A percentile compares a stretch with the other conserved stretches of the same genome.
Conservation (phyloP, 192 early-diverging fungal genomes). For the Kickxella alabastrina region DNA sequence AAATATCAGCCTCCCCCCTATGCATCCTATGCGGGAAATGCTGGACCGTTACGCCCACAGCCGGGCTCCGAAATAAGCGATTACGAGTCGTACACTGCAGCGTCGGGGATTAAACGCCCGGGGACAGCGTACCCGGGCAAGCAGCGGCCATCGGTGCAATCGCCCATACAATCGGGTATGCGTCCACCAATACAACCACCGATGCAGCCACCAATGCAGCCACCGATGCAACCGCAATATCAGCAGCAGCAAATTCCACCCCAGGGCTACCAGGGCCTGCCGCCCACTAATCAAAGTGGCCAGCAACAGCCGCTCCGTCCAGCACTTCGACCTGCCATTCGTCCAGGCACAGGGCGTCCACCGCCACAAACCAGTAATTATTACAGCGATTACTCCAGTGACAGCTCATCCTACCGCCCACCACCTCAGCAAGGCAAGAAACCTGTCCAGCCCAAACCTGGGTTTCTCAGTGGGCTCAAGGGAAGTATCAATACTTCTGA, state of each 20-base stretch:
- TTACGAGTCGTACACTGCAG: conserved; percentile 19
- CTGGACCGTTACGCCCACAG: conserved; percentile 13
- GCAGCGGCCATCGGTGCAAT: conserved; percentile 1
- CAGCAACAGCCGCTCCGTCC: conserved; percentile 12
- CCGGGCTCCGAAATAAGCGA: conserved; percentile 16
- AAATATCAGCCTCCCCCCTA: conserved; percentile 3
- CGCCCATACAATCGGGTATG: too few species aligned
- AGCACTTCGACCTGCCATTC: not conserved
- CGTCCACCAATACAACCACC: too few species aligned
- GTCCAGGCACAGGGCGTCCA: conserved; percentile 1
- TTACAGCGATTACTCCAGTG: conserved; percentile 12
- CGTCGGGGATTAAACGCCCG: not conserved
- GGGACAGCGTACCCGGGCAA: conserved; percentile 1
- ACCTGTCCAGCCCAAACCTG: not conserved
- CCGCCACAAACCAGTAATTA: conserved; percentile 1
- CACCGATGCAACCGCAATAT: not conserved
- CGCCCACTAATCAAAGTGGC: too few species aligned
- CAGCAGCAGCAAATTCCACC: conserved; percentile 2
- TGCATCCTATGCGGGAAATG: conserved; percentile 2
- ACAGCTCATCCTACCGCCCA: conserved; percentile 9
- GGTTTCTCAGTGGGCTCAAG: conserved; percentile 29
- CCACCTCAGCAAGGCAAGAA: conserved; percentile 4
- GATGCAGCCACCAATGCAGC: too few species aligned
- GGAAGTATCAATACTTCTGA: conserved; percentile 25
- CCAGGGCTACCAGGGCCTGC: conserved; percentile 2